Base-by-base conservation (phyloP, 2,329 filamentous ascomycete species). In the Aspergillus melleus region DNA sequence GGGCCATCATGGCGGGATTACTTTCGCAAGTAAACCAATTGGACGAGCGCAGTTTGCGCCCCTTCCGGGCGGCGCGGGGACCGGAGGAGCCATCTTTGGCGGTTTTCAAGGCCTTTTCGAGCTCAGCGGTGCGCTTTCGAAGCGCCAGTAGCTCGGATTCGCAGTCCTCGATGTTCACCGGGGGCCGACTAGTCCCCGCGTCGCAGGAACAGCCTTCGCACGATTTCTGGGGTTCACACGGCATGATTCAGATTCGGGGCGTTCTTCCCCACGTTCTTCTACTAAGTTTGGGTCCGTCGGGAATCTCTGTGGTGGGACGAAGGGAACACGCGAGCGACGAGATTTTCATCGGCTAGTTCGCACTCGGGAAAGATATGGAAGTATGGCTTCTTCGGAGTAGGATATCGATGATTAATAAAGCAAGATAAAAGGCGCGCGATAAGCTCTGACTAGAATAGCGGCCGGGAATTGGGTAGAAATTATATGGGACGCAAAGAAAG, bases 11-110 rank as follows among this genome's bases (percentile, higher is more conserved):
- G 16, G 73, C 76, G 14, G 77, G 76, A 60, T 80, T 76, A 46
- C 72, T 73, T 36, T 77, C 69, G 39, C 76, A 73, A 59, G 77
- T 75, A 65, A 81, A 81, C 80, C 80, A 82, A 14, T 71, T 65
- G 6, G 75, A 67, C n/a, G 78, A 80, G 2, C 79, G 75, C 39
- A 80, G 67, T 61, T 69, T 74, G 42, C 69, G 65, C 19, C 64
- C 62, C n/a, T 26, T 55, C 47, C 62, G 50, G 11, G 59, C 54
- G 11, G 54, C 54, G 10, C 58, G 22, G 8, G 57, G 36, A 26
- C 46, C 42, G n/a, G 63, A 54, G 16, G 52, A 19, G 52, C 64
- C 58, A 29, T 66, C 61, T 39, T 68, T 71, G 58, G 72, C 66
- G 12, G 70, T 66, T 19, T 73, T 66, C 29, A 75, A 59, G 22